phyloP scores from a whole-genome alignment of 805 yeast genomes.

The Candida ulmi region DNA sequence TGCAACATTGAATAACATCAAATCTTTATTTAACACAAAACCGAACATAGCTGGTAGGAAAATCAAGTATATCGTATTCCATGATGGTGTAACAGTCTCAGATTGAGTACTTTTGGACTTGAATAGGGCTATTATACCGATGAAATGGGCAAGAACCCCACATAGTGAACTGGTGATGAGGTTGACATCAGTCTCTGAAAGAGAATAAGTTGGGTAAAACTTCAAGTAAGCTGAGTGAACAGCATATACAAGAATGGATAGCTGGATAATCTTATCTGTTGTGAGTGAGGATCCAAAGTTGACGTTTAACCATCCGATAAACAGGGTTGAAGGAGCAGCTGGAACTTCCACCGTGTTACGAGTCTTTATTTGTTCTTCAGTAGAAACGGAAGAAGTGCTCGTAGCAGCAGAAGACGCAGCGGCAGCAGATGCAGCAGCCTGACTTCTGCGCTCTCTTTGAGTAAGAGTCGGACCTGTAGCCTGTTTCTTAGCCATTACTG shows the following conservation, averaged over 20 bases:
- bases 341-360: neutral
- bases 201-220: constrained; percentile 4
- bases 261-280: constrained; percentile 22
- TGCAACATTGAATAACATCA: constrained; percentile 25
- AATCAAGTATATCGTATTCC: constrained; percentile 28
- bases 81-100: constrained; percentile 20
- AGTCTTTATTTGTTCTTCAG: too few species aligned
- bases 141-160: constrained; percentile 19
- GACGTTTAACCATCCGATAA: constrained; percentile 12
- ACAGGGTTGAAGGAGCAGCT: constrained; percentile 17
- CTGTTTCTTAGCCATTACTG: constrained; percentile 6
- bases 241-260: constrained; percentile 20
- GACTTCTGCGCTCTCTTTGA: constrained; percentile 16
- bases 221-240: constrained; percentile 18
- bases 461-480: constrained; percentile 14
- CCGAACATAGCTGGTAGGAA: constrained; percentile 28
- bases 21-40: constrained; percentile 20
- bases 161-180: constrained; percentile 18
- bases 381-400: too few species aligned
- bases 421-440: neutral
- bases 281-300: constrained; percentile 16
- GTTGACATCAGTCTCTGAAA: constrained; percentile 10
- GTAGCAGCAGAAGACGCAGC: too few species aligned
- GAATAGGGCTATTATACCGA: constrained; percentile 17
- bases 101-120: constrained; percentile 8